phyloP scores from a whole-genome alignment of 2,329 filamentous ascomycete species.

The Exophiala oligosperma region DNA sequence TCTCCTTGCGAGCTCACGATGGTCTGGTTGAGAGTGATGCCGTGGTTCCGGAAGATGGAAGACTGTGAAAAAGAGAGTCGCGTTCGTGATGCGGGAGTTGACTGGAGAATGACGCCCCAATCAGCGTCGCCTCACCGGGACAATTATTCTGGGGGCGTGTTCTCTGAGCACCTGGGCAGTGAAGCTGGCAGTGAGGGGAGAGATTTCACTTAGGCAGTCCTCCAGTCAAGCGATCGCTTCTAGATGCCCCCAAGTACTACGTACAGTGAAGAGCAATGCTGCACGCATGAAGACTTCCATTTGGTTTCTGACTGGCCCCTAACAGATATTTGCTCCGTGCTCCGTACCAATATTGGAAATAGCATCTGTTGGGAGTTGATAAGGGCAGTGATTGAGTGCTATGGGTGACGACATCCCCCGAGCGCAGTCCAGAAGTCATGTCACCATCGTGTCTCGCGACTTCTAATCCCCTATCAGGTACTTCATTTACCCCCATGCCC shows the following conservation, averaged over 20 bases:
- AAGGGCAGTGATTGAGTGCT: no score
- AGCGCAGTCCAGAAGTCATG: not conserved
- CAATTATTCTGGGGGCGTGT: no score
- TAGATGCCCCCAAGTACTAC: not conserved
- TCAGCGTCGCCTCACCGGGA: no score
- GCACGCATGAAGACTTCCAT: no score
- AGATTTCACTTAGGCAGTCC: not conserved
- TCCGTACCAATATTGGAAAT: no score
- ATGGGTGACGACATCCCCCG: not conserved
- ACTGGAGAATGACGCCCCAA: no score
- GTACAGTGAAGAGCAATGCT: not conserved
- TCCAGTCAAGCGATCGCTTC: not conserved
- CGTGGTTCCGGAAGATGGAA: conserved; percentile 21
- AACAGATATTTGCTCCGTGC: no score
- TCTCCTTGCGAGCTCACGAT: conserved; percentile 5
- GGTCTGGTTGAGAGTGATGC: conserved; percentile 7
- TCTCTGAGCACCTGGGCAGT: no score
- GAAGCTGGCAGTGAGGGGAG: not conserved
- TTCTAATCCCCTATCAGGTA: not conserved
- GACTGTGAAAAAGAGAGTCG: conserved; percentile 6
- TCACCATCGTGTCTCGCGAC: not conserved
- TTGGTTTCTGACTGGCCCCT: no score
- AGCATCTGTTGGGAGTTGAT: no score
- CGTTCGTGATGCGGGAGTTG: not conserved
- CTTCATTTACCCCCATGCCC: no score